Percentiles rank a stretch among this genome's conserved stretches.
phyloP scores from a whole-genome alignment of 306 rosid species.

The Coriaria nepalensis region DNA sequence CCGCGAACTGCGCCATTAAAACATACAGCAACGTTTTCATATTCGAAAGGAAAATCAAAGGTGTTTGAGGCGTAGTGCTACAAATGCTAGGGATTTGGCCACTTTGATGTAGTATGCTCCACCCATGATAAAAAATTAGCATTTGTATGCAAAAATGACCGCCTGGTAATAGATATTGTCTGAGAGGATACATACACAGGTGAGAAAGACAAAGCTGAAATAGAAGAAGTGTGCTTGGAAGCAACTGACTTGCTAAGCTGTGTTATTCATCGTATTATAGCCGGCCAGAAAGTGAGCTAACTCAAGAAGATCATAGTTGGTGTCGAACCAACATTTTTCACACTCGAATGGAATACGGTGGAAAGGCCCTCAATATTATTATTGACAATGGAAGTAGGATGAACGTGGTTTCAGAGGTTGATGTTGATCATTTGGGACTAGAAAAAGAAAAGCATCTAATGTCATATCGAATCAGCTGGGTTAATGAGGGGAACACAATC shows the following conservation, averaged over 20 bases:
- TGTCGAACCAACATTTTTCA: neutral
- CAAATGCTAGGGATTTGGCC: slow-evolving; percentile 1
- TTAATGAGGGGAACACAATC: neutral
- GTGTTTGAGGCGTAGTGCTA: neutral
- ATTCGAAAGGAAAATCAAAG: neutral
- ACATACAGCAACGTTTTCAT: neutral
- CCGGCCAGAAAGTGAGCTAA: neutral
- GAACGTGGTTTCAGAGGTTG: neutral
- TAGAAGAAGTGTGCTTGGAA: neutral
- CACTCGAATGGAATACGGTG: neutral
- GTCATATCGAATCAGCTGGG: neutral
- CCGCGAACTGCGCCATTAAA: neutral
- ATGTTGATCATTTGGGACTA: neutral
- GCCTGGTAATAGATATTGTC: neutral
- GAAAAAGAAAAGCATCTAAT: neutral
- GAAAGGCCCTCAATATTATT: too few relatives aligned
- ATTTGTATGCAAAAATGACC: neutral
- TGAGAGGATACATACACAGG: neutral
- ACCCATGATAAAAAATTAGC: neutral
- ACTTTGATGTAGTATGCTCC: neutral
- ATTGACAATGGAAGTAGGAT: too few relatives aligned
- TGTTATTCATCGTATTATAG: neutral
- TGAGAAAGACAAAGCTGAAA: neutral
- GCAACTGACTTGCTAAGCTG: neutral
- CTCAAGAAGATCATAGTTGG: neutral